Base-by-base conservation (phyloP, 495 filamentous ascomycete species). In the Poronia punctata region DNA sequence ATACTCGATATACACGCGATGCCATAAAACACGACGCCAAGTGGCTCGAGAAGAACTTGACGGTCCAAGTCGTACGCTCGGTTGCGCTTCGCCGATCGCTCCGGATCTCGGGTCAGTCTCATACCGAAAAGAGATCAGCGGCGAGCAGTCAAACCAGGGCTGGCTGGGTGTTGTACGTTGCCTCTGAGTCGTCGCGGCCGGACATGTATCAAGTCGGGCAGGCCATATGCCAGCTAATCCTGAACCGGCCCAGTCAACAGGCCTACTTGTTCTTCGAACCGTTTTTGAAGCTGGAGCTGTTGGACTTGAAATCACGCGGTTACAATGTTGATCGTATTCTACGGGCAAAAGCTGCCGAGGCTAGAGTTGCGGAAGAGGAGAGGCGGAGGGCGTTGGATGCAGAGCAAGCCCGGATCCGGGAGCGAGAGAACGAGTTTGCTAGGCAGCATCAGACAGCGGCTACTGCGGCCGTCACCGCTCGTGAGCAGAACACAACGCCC, bases 281-380 rank as follows among this genome's bases (percentile, higher is more conserved):
- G 48, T 78, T 99, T 38, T 64, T 99, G 22, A 86, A 82, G 50
- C 60, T 73, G 38, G 83, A 85, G 45, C 66, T 99, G 8, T 67
- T 80, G 25, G 77, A 86, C 45, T 66, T 99, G 7, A 79, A 80
- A 50, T 73, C 72, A 16, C 84, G 88, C 42, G 92, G 92, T 3
- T 95, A 92, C 64, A 97, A 99, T 49, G 92, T 97, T 27, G 85
- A 92, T 40, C 79, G 92, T 11, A 95, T 97, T 51, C 70, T 99
- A 14, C 77, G 83, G 21, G 78, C 80, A 22, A 89, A 88, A 61
- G 87, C 81, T 8, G 82, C 82, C 5, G 88, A 97, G 56, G 82
- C 84, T 10, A 74, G 83, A 19, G 79, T 96, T 50, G 88, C 86
- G 4, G 86, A 96, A 49, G 81, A 86, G 50, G 76, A 84, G 46